Percentiles rank a stretch among this genome's conserved stretches.
Evolutionary conservation across 1,284 basidiomycete species (phyloP).

Genomic region (Puccinia triticina): DNA sequence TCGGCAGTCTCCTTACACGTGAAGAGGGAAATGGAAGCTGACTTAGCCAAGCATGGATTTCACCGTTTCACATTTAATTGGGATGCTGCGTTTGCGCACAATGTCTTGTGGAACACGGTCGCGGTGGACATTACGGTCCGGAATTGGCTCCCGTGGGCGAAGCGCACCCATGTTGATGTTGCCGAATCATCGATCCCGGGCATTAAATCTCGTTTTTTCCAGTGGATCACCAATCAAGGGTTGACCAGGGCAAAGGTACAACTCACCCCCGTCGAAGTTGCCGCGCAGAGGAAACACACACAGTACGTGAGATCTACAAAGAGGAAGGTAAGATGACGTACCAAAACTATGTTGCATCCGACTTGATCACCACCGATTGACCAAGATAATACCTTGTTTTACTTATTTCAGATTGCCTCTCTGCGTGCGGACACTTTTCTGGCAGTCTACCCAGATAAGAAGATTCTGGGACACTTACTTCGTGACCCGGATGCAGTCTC

Average conservation of each 20-base stretch:
- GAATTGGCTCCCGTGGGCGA: not conserved
- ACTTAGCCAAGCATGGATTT: not conserved
- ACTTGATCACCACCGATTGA: not conserved
- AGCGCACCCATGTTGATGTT: slow-evolving; percentile 1
- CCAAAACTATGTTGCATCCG: not conserved
- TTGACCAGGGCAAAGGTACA: not conserved
- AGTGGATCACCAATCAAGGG: slow-evolving; percentile 7
- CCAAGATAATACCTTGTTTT: not conserved
- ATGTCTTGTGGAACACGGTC: not conserved
- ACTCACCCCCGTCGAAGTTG: not conserved
- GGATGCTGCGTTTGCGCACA: not conserved
- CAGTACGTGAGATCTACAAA: not conserved
- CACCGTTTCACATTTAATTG: not conserved
- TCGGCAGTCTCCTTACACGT: not conserved
- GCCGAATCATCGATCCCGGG: not conserved
- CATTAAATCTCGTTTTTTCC: not conserved
- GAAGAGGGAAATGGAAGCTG: slow-evolving; percentile 13
- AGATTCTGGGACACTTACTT: slow-evolving; percentile 10
- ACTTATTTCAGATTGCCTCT: not conserved
- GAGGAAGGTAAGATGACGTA: slow-evolving; percentile 16
- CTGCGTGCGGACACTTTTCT: not conserved
- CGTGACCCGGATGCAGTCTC: slow-evolving; percentile 8
- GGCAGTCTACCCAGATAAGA: not conserved
- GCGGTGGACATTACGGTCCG: not conserved
- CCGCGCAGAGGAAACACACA: not conserved